Percentiles rank a stretch among this genome's conserved stretches.
phyloP scores from a whole-genome alignment of 176 grass and related monocot species.

The Phoenix dactylifera region DNA sequence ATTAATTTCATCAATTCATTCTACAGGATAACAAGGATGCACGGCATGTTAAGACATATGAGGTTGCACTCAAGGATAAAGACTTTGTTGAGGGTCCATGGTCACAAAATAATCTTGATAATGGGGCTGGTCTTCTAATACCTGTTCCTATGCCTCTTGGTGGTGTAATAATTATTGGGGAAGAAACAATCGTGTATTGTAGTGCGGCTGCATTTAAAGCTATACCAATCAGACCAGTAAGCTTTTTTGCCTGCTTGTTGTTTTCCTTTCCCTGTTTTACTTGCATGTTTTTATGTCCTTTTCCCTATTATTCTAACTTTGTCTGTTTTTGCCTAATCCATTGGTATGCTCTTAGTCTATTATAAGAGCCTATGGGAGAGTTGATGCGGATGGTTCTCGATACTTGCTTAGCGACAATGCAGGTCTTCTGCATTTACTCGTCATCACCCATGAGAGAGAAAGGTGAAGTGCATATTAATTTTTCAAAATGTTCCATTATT shows the following conservation, averaged over 20 bases:
- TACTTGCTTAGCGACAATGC: constrained; percentile 92
- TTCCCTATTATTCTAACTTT: neutral
- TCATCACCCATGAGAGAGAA: constrained; percentile 91
- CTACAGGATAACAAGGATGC: constrained; percentile 89
- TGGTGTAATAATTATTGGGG: constrained; percentile 92
- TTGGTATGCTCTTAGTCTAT: constrained; percentile 56
- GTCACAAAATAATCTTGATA: constrained; percentile 95
- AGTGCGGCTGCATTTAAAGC: constrained; percentile 87
- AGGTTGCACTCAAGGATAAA: constrained; percentile 93
- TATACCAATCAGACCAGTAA: constrained; percentile 92
- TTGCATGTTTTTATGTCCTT: neutral
- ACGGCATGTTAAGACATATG: constrained; percentile 97
- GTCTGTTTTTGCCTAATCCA: neutral
- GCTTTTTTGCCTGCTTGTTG: neutral
- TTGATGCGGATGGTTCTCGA: constrained; percentile 94
- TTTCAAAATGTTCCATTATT: no score
- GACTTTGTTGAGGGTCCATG: constrained; percentile 91
- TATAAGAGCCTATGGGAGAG: constrained; percentile 87
- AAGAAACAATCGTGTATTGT: constrained; percentile 95
- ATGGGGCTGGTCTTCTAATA: constrained; percentile 82
- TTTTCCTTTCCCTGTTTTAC: constrained; percentile 10
- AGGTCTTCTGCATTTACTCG: constrained; percentile 89
- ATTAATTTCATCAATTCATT: constrained; percentile 5
- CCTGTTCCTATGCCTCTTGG: constrained; percentile 84
- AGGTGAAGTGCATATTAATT: constrained; percentile 29